Base-by-base conservation (phyloP, 1,284 basidiomycete genomes). In the Wallemia hederae region DNA sequence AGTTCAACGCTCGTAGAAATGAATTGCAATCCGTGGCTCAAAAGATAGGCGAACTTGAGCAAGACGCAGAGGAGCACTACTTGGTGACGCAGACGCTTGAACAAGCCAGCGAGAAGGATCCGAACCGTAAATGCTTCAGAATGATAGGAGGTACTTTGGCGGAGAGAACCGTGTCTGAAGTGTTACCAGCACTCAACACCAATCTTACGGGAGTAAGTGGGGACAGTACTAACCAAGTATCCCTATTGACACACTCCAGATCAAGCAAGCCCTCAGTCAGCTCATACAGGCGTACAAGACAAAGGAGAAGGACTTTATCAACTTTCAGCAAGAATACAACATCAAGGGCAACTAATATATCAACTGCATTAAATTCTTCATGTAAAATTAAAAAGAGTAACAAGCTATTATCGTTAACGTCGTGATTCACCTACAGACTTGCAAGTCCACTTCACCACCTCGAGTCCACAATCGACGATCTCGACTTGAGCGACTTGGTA, bases 81-180 rank as follows among this genome's bases (percentile, higher is more conserved):
- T 76, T 98, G 19, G 94, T 99, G 9, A 77, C 98, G 57, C 78
- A 78, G 1, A 97, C 92, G 0, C 73, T 99, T 27, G 78, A 82
- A 62, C 82, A 90, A 65, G 80, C 81, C 7, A 74, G 85, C 55
- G 76, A 74, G 28, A 77, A 78, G 62, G 86, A 92, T 63, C 89
- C 92, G 25, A 77, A 81, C 68, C 81, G 94, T 63, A 90, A 88
- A 72, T 98, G 94, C 72, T 99, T 97, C 73, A 81, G 94, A 59
- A 76, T 98, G 65, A 85, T 99, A 63, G 94, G 94, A 14, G 94
- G 92, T 27, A 83, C 96, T 1, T 78, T 99, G 9, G 91, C 97
- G 26, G 90, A 98, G 71, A 78, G 91, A 58, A 97, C 89, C 0
- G 94, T 98, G 57, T 82, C 85, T 69, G 94, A 98, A 66, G 89